A percentile compares a stretch with the other conserved stretches of the same genome.
phyloP scores from a whole-genome alignment of 257 asterid species.

The Echites panduratus region DNA sequence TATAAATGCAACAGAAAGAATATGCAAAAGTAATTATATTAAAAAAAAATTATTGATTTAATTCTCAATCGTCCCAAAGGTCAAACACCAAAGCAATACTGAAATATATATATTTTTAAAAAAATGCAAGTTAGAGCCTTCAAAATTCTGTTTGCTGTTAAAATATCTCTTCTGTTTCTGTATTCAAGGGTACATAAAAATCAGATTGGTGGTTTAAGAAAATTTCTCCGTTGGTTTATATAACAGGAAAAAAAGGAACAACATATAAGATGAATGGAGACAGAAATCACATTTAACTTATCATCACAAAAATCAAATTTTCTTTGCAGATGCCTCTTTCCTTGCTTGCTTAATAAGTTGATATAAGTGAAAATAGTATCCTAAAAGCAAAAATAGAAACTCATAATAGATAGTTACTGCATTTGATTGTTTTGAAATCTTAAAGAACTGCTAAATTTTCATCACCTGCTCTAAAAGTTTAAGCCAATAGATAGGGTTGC shows the following conservation, averaged over 20 bases:
- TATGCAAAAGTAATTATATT: background rate
- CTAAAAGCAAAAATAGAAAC: background rate
- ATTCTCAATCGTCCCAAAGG: background rate
- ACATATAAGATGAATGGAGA: background rate
- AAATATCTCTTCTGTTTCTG: background rate
- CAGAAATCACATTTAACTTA: background rate
- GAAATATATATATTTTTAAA: too few relatives aligned
- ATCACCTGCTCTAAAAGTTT: too few relatives aligned
- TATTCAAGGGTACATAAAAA: background rate
- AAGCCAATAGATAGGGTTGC: too few relatives aligned
- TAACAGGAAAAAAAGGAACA: background rate
- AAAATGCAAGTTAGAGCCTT: too few relatives aligned
- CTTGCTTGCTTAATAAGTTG: background rate
- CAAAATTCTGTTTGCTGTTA: background rate
- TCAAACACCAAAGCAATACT: background rate
- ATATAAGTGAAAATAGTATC: background rate
- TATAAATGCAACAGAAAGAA: conserved; percentile 13
- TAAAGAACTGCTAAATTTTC: too few relatives aligned
- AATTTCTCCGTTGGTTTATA: background rate
- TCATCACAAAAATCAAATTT: background rate
- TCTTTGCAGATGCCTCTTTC: background rate
- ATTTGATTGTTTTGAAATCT: background rate
- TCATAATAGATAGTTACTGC: background rate
- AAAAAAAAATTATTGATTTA: background rate
- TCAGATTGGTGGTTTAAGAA: background rate